Conservation (phyloP, 2,329 filamentous ascomycete species). For the Truncatella angustata region DNA sequence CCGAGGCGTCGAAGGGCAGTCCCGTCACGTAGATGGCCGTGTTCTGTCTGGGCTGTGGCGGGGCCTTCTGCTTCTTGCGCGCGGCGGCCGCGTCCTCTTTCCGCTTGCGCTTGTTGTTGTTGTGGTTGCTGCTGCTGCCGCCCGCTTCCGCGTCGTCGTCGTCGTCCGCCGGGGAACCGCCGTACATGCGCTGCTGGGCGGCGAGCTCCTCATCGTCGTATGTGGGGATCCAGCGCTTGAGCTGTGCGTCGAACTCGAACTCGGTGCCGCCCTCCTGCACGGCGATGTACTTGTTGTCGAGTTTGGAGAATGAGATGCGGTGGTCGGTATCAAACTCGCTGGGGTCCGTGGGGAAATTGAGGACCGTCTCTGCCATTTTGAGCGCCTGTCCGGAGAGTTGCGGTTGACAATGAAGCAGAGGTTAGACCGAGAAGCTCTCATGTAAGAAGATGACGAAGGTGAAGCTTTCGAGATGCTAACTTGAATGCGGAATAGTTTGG, state of each 20-base stretch:
- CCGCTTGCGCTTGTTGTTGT: slow-evolving; percentile 38
- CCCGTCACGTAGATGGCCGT: slow-evolving; percentile 91
- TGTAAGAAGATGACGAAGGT: background rate
- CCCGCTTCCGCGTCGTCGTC: slow-evolving; percentile 28
- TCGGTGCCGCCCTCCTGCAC: slow-evolving; percentile 83
- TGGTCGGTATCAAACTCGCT: slow-evolving; percentile 73
- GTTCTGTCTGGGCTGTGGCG: slow-evolving; percentile 63
- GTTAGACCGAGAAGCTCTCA: background rate
- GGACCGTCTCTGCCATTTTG: slow-evolving; percentile 16
- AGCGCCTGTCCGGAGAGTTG: background rate
- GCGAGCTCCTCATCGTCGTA: slow-evolving; percentile 39
- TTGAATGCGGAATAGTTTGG: background rate
- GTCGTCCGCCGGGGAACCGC: slow-evolving; percentile 31
- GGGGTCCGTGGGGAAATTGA: slow-evolving; percentile 55
- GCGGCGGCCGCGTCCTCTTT: slow-evolving; percentile 28
- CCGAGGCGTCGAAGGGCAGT: slow-evolving; percentile 74
- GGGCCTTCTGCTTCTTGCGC: slow-evolving; percentile 46
- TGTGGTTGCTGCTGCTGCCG: no score
- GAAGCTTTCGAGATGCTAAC: background rate
- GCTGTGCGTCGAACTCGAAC: slow-evolving; percentile 73
- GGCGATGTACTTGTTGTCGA: slow-evolving; percentile 78
- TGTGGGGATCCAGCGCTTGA: slow-evolving; percentile 73
- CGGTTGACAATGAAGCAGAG: background rate
- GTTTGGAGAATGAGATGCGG: slow-evolving; percentile 82
- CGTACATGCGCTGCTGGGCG: slow-evolving; percentile 30